Percentiles rank a stretch among this genome's conserved stretches.
Conservation (phyloP, 345 rosid species). For the Eucalyptus sideroxylon region DNA sequence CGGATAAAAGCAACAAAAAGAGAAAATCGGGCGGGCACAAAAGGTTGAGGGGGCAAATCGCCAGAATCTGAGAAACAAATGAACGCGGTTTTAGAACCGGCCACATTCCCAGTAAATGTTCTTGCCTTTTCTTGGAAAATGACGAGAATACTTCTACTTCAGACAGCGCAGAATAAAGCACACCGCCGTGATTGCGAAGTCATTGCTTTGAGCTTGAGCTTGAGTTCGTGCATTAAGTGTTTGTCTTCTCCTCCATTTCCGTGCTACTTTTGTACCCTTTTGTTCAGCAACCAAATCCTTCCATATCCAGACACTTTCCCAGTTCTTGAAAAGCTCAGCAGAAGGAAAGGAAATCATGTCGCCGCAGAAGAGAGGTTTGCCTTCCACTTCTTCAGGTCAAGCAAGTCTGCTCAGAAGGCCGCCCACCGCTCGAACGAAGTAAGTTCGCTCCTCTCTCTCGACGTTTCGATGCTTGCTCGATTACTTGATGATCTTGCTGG, state of each 20-base stretch:
- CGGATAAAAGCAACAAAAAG: not conserved
- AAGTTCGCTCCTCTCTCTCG: not conserved
- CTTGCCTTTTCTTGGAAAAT: not conserved
- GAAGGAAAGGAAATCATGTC: not conserved
- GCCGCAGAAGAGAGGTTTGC: not conserved
- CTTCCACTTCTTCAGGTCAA: not conserved
- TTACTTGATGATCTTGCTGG: accelerated
- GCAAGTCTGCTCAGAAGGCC: not conserved
- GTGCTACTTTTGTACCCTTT: not conserved
- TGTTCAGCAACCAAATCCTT: not conserved
- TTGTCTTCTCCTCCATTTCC: not conserved
- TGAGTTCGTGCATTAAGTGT: not conserved
- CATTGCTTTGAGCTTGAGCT: not conserved
- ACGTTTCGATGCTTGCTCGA: not conserved
- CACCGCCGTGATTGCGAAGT: not conserved
- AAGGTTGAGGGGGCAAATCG: not conserved
- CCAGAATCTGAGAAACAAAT: not conserved
- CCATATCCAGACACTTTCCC: not conserved
- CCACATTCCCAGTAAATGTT: not conserved
- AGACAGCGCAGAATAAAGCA: not conserved
- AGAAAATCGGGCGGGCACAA: not conserved
- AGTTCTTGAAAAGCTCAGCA: not conserved
- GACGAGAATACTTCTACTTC: accelerated
- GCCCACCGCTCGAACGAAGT: not conserved
- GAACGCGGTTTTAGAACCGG: accelerated